Percentiles rank a stretch among this genome's conserved stretches.
These are phyloP conservation scores for Cydonia oblonga DNA, from an alignment of 331 rosid species.

Conservation along the genomic window DNA sequence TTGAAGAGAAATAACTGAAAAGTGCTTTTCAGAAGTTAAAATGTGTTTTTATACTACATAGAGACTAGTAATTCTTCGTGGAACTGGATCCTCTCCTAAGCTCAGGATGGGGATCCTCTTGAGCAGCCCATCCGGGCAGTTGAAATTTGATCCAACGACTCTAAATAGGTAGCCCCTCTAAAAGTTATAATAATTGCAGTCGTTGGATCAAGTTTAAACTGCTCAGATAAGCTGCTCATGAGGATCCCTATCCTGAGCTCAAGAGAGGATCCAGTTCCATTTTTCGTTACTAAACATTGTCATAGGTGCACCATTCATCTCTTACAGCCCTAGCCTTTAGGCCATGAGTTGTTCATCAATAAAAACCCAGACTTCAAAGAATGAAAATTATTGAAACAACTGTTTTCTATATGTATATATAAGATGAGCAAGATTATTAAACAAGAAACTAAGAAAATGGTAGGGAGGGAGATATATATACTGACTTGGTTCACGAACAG, in stretches of 20 bases:
- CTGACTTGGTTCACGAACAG: background rate
- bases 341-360: background rate
- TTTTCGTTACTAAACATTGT: background rate
- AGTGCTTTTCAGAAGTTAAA: background rate
- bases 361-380: background rate
- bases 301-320: background rate
- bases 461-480: background rate
- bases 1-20: background rate
- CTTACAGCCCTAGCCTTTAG: background rate
- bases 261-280: too few relatives aligned
- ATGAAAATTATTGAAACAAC: background rate
- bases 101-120: too few relatives aligned
- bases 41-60: background rate
- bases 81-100: too few relatives aligned
- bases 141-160: too few relatives aligned
- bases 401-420: background rate
- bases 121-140: too few relatives aligned
- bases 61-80: background rate
- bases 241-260: too few relatives aligned
- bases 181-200: too few relatives aligned
- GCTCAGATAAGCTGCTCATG: too few relatives aligned
- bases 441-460: background rate
- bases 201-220: too few relatives aligned
- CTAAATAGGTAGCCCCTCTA: accelerated
- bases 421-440: background rate